These are phyloP conservation scores for Rhinocladiella similis DNA, from an alignment of 2,329 filamentous ascomycete species.

Conservation along the genomic window DNA sequence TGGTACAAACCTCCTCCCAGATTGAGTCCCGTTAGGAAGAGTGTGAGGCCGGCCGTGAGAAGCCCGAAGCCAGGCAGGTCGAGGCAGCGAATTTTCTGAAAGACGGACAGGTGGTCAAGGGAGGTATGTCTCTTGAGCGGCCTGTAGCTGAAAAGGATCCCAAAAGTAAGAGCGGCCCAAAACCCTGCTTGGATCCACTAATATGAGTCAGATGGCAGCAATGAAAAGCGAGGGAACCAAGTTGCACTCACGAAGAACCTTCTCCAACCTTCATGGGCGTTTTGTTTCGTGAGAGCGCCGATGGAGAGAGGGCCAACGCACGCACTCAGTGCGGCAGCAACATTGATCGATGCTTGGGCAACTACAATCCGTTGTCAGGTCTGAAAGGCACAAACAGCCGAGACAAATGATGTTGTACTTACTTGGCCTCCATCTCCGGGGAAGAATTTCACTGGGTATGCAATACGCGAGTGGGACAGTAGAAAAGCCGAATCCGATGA, in stretches of 20 bases:
- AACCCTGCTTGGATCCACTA: constrained; percentile 17
- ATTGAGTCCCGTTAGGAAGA: constrained; percentile 12
- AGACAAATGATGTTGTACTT: no score
- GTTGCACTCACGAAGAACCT: constrained; percentile 8
- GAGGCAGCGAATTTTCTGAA: constrained; percentile 7
- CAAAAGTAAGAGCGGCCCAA: constrained; percentile 13
- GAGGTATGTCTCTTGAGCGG: constrained; percentile 18
- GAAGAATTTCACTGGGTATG: constrained; percentile 21
- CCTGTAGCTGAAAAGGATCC: constrained; percentile 10
- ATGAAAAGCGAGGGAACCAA: neutral
- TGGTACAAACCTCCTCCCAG: constrained; percentile 17
- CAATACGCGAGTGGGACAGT: constrained; percentile 11
- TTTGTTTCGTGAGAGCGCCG: constrained; percentile 10
- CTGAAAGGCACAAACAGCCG: no score
- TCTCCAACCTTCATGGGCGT: constrained; percentile 14
- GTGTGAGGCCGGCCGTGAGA: constrained; percentile 9
- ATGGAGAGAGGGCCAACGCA: constrained; percentile 8
- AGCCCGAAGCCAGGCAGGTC: constrained; percentile 11
- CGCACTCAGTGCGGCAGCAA: constrained; percentile 2
- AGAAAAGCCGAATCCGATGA: constrained; percentile 19
- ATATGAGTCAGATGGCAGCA: neutral
- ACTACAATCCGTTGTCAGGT: neutral
- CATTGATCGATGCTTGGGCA: constrained; percentile 11
- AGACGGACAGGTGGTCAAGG: constrained; percentile 14
- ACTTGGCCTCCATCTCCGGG: constrained; percentile 19